Evolutionary conservation across 179 eudicot genomes (phyloP), one percentile per base, ranked within the genome.

Genomic region (Spergularia azorica): DNA sequence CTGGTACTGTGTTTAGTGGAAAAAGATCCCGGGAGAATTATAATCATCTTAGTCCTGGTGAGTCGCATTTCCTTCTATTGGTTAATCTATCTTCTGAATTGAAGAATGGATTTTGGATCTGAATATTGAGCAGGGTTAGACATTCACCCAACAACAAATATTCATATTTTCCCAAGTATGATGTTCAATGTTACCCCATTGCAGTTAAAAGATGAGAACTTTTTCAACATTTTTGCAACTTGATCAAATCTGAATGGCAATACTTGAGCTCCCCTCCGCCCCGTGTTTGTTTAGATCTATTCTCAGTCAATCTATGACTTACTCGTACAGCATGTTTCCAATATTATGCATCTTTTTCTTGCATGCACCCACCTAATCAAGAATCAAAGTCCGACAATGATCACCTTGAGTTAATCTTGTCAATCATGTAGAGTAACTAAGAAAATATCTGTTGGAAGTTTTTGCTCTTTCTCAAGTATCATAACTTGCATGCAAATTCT

Each of bases 21-120:
- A 89, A 87, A 77, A 85, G 80, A 82, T 72, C 78, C 38, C 86
- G 76, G 9, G 92, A 88, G 56, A 82, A 76, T 59, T 87, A 83
- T 67, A 77, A 77, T 65, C 88, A 79, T 59, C 72, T 73, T 16
- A 26, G 67, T 79, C 60, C 95, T 84, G 99, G 99, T 95, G 74
- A 73, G 70, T 86, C 18, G 43, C 54, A 14, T 13, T 65, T 65
- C 20, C 63, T 36, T 63, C 20, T 43, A 43, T 21, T 20, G 58
- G 14, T 50, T 21, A 9, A 50, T 50, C 51, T 52, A 15, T 69
- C 17, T 2, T 3, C 12, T 4, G 0, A 20, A 17, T 17, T 69
- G 7, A 67, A 43, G 48, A 43, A 43, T 43, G 48, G 48, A 6
- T 43, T 41, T 66, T 66, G 1, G 32, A 26, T 26, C 32, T 66